These are phyloP conservation scores for Microglena sp. DNA, from an alignment of 139 green algal genomes.

Conservation along the genomic window DNA sequence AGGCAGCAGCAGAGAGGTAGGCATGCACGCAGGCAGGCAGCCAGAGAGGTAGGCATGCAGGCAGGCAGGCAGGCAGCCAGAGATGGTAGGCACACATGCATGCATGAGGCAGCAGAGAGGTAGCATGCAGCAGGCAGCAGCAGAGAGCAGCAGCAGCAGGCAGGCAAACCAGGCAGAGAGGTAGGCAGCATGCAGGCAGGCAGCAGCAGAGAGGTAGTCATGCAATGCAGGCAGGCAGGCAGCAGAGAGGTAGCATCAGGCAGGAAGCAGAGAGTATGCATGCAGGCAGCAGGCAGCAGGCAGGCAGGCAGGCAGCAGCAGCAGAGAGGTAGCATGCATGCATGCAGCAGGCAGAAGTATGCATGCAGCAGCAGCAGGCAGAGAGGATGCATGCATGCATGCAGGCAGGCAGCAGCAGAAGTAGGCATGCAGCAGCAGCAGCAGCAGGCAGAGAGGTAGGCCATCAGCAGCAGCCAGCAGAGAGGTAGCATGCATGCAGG, in stretches of 20 bases:
- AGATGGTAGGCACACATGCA: no score
- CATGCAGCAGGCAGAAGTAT: no score
- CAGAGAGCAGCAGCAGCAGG: no score
- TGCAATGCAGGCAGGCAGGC: not conserved
- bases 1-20: no score
- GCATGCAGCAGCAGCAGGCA: no score
- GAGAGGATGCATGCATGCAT: not conserved
- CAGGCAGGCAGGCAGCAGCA: no score
- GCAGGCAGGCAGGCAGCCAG: no score
- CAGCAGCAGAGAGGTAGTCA: slow-evolving; percentile 7
- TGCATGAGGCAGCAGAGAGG: no score
- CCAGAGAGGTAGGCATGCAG: not conserved
- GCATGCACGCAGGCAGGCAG: slow-evolving; percentile 1
- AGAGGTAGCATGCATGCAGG: slow-evolving; percentile 11
- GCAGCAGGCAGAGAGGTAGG: slow-evolving; percentile 9
- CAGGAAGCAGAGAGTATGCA: no score
- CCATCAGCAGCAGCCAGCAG: no score
- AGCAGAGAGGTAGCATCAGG: slow-evolving; percentile 2
- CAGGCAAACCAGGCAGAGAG: slow-evolving; percentile 12
- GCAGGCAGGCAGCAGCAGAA: not conserved
- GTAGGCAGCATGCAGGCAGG: not conserved
- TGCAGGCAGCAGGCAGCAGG: slow-evolving; percentile 2
- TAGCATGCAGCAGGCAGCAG: no score
- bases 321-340: slow-evolving; percentile 11
- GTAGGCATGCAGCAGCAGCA: slow-evolving; percentile 1